A percentile compares a stretch with the other conserved stretches of the same genome.
These are phyloP conservation scores for Penicillium herquei DNA, from an alignment of 495 filamentous ascomycete species.

Conservation along the genomic window DNA sequence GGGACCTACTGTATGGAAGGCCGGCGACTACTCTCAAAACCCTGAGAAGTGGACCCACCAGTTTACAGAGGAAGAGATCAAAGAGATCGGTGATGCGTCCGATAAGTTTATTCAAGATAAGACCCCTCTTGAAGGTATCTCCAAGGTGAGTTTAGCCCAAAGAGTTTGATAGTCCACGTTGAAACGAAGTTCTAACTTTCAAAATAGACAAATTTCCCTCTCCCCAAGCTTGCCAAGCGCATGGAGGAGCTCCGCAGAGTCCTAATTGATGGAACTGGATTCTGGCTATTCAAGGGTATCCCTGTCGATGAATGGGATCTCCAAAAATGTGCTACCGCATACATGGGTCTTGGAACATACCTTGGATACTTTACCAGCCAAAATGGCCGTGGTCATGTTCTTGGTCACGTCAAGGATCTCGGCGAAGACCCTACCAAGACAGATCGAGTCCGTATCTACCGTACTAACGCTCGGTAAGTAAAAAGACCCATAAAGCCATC, in stretches of 20 bases:
- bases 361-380: conserved; percentile 84
- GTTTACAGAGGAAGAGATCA: conserved; percentile 64
- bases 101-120: conserved; percentile 65
- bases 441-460: conserved; percentile 82
- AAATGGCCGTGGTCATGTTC: conserved; percentile 82
- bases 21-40: conserved; percentile 65
- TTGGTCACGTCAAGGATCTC: conserved; percentile 89
- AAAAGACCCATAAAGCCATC: neutral
- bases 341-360: conserved; percentile 87
- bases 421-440: conserved; percentile 79
- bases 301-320: conserved; percentile 75
- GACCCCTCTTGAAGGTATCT: conserved; percentile 70
- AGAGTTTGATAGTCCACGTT: too few relatives aligned
- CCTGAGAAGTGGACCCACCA: conserved; percentile 76
- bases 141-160: conserved; percentile 45
- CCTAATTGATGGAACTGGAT: conserved; percentile 80
- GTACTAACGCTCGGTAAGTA: conserved; percentile 75
- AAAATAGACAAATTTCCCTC: conserved; percentile 48
- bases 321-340: conserved; percentile 78
- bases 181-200: neutral
- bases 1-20: conserved; percentile 76
- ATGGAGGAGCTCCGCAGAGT: conserved; percentile 62
- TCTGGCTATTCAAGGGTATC: conserved; percentile 84
- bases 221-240: conserved; percentile 58
- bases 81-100: conserved; percentile 63